Evolutionary conservation across 2,329 filamentous ascomycete species (phyloP), one percentile per base, ranked within the genome.

Genomic region (Epicoccum sorghinum): DNA sequence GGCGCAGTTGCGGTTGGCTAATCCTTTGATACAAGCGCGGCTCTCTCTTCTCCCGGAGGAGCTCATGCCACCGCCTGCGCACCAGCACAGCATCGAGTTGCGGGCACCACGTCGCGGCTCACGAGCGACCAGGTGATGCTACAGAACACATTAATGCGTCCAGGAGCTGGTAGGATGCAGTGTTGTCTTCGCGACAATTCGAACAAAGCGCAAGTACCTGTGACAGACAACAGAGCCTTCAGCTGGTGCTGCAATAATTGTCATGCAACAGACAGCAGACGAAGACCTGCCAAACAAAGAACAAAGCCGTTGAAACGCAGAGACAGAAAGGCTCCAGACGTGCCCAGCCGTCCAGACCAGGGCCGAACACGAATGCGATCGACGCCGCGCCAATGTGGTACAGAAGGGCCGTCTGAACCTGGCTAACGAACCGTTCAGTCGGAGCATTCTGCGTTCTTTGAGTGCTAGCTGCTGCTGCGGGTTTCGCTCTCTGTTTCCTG

Each of bases 381-480:
- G 38, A 38, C 42, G n/a, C 22, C 46, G 29, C 55, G 60, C 59
- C 62, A 60, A 62, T 59, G 61, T 40, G 46, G 51, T 44, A 55
- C 50, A 52, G 46, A 49, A 54, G 41, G 54, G 52, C 56, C 56
- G 59, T 58, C 54, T 44, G 33, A 49, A 40, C 51, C 54, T 56
- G 55, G 54, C 44, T 50, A 51, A 60, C 53, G 59, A 56, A 58
- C 64, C 64, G 48, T 55, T 56, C 56, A 47, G 47, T 52, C 57
- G 60, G 64, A 53, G 60, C 57, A 40, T 52, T 61, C 52, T 59
- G 39, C 53, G 50, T 60, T 48, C 55, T 58, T 56, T 48, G 48
- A 40, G 45, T 55, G 54, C 57, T 57, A 51, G 52, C 58, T 44
- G 51, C 48, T 47, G 51, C 45, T 64, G 62, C 61, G 48, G 24